These are phyloP conservation scores for Zangia roseola DNA, from an alignment of 768 basidiomycete genomes.

Conservation along the genomic window DNA sequence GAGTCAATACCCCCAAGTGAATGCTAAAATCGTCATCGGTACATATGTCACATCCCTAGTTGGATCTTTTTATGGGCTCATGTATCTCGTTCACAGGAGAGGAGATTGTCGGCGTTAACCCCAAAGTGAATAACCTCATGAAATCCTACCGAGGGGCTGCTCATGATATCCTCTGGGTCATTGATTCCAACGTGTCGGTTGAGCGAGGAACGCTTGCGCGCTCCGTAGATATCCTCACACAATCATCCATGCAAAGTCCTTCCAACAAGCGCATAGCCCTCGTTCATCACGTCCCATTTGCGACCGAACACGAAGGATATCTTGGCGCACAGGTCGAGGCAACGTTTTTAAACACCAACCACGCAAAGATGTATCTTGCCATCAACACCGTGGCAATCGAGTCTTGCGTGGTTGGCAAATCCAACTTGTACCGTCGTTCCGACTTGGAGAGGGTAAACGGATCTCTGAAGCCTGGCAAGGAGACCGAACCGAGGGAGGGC, in stretches of 20 bases:
- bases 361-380: slow-evolving; percentile 97
- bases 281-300: slow-evolving; percentile 96
- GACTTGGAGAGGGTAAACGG: slow-evolving; percentile 79
- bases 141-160: slow-evolving; percentile 77
- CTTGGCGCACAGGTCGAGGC: slow-evolving; percentile 88
- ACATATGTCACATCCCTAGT: slow-evolving; percentile 18
- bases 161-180: slow-evolving; percentile 92
- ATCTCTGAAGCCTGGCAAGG: slow-evolving; percentile 49
- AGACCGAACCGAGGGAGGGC: slow-evolving; percentile 20
- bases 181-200: slow-evolving; percentile 92
- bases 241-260: slow-evolving; percentile 33
- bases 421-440: slow-evolving; percentile 88
- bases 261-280: slow-evolving; percentile 62
- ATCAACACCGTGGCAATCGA: slow-evolving; percentile 88
- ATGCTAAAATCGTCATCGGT: slow-evolving; percentile 78
- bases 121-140: slow-evolving; percentile 96
- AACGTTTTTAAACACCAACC: slow-evolving; percentile 94
- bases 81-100: slow-evolving; percentile 52
- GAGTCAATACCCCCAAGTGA: slow-evolving; percentile 72
- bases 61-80: not conserved
- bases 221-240: slow-evolving; percentile 73
- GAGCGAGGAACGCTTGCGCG: slow-evolving; percentile 78
- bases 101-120: slow-evolving; percentile 85
- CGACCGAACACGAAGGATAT: slow-evolving; percentile 61
- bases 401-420: slow-evolving; percentile 97